These are phyloP conservation scores for Daldinia grandis DNA, from an alignment of 495 filamentous ascomycete genomes.

Conservation along the genomic window DNA sequence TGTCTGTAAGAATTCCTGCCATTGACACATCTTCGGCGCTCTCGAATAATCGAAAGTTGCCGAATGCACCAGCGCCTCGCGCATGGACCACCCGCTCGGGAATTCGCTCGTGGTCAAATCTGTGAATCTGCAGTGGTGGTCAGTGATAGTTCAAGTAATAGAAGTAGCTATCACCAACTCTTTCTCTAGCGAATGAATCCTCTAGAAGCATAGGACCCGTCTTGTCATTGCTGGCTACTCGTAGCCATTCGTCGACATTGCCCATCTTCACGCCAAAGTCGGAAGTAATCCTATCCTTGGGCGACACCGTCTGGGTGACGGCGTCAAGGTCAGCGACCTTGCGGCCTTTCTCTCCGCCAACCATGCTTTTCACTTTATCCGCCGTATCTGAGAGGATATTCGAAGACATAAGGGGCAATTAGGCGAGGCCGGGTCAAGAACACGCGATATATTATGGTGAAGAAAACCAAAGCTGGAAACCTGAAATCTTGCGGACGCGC, in stretches of 20 bases:
- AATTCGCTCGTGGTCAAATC: constrained; percentile 68
- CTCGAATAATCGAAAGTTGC: constrained; percentile 78
- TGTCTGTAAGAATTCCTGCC: constrained; percentile 82
- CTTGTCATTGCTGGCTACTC: constrained; percentile 64
- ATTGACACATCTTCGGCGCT: constrained; percentile 73
- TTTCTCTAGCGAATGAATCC: constrained; percentile 81
- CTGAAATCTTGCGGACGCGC: not conserved
- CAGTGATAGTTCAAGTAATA: not conserved
- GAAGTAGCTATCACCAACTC: constrained; percentile 64
- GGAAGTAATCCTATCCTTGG: constrained; percentile 65
- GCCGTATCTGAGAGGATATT: constrained; percentile 23
- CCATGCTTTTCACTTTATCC: constrained; percentile 40
- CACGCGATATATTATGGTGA: not conserved
- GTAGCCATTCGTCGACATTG: constrained; percentile 83
- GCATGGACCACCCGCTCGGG: constrained; percentile 88
- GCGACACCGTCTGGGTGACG: constrained; percentile 46
- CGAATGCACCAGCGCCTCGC: constrained; percentile 83
- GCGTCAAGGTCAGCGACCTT: constrained; percentile 54
- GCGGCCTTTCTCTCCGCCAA: constrained; percentile 38
- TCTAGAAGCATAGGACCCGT: constrained; percentile 82
- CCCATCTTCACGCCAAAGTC: constrained; percentile 81
- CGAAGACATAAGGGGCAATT: constrained; percentile 24
- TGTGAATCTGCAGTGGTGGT: constrained; percentile 23
- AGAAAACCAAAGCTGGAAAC: not conserved
- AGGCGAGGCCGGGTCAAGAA: not conserved